phyloP scores from a whole-genome alignment of 2,329 filamentous ascomycete species.

The Beauveria brongniartii region DNA sequence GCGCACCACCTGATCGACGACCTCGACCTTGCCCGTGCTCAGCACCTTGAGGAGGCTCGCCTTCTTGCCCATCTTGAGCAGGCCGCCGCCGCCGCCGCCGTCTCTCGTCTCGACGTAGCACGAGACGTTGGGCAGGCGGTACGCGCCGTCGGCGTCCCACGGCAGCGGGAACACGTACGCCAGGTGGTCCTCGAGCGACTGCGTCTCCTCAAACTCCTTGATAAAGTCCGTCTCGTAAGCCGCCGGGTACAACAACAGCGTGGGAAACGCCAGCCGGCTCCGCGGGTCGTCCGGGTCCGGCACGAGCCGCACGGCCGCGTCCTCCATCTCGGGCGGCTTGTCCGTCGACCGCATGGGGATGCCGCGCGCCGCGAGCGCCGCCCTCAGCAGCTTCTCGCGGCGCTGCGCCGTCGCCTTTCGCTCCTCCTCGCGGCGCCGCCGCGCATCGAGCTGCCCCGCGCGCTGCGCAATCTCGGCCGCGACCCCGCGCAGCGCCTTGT shows the following conservation, averaged over 20 bases:
- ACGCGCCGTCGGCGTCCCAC: conserved; percentile 68
- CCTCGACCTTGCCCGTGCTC: conserved; percentile 67
- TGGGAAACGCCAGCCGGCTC: conserved; percentile 66
- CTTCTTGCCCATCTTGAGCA: conserved; percentile 88
- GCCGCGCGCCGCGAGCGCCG: conserved; percentile 59
- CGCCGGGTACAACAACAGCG: conserved; percentile 77
- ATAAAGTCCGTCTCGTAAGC: conserved; percentile 82
- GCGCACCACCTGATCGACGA: conserved; percentile 77
- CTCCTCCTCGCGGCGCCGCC: conserved; percentile 48
- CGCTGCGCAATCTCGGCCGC: conserved; percentile 55
- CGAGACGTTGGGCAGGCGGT: conserved; percentile 60
- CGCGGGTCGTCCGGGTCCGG: conserved; percentile 66
- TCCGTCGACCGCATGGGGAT: conserved; percentile 60
- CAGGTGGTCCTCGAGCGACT: conserved; percentile 69
- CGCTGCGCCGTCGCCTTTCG: conserved; percentile 45
- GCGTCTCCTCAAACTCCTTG: conserved; percentile 74
- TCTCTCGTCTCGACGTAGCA: conserved; percentile 79
- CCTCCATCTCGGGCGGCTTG: conserved; percentile 78
- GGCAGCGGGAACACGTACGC: conserved; percentile 79
- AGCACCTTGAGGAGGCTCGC: conserved; percentile 68
- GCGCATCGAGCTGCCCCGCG: conserved; percentile 44
- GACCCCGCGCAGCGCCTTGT: conserved; percentile 57
- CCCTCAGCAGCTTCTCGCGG: conserved; percentile 53
- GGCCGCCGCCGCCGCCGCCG: conserved; percentile 60
- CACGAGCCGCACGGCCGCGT: conserved; percentile 62